Evolutionary conservation across 192 early-diverging fungal genomes (phyloP).

Genomic region (Geranomyces variabilis): DNA sequence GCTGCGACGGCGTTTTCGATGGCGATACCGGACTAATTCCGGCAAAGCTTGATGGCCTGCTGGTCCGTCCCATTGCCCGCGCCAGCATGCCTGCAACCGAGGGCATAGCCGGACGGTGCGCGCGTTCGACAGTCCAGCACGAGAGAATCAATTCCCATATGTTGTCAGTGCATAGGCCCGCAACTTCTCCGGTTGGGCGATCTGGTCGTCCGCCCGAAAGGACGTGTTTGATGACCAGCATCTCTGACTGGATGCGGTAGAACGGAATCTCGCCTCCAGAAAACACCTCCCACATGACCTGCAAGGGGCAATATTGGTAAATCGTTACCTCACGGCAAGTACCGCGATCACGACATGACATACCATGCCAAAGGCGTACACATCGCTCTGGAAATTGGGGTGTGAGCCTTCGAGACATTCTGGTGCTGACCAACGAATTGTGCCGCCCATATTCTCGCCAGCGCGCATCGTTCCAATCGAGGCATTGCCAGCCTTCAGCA

Average conservation of each 20-base stretch:
- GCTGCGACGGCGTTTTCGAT: no score
- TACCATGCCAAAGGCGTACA: slow-evolving; percentile 16
- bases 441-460: background rate
- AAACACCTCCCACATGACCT: slow-evolving; percentile 13
- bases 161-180: background rate
- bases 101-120: background rate
- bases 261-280: slow-evolving; percentile 15
- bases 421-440: slow-evolving; percentile 9
- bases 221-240: slow-evolving; percentile 9
- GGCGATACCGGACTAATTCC: no score
- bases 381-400: background rate
- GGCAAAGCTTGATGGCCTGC: background rate
- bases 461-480: background rate
- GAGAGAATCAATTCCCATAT: slow-evolving; percentile 3
- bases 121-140: slow-evolving; percentile 6
- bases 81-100: background rate
- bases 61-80: slow-evolving; percentile 13
- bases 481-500: background rate
- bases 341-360: background rate
- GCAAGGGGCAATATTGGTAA: background rate
- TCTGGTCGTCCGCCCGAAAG: slow-evolving; percentile 1
- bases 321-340: background rate
- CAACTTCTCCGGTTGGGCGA: background rate
- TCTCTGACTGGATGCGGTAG: background rate
- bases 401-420: background rate